phyloP scores from a whole-genome alignment of 345 rosid species.

The Citrus sinensis region DVS_A1.0 CM039162.1:29456501-29457000 shows the following conservation, averaged over 20 bases:
- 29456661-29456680: not conserved
- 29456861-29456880: not conserved
- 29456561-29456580: too few species aligned
- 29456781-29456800: not conserved
- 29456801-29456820: not conserved
- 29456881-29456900: not conserved
- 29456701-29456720: not conserved
- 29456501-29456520: not conserved
- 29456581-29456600: too few species aligned
- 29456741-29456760: not conserved
- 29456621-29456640: not conserved
- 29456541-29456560: not conserved
- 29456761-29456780: not conserved
- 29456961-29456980: not conserved
- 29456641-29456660: not conserved
- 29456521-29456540: not conserved
- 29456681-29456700: not conserved
- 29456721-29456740: not conserved
- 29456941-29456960: too few species aligned
- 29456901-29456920: not conserved
- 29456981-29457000: not conserved
- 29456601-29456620: not conserved
- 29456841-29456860: not conserved
- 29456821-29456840: not conserved
- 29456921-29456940: not conserved